These are phyloP conservation scores for Penicillium sp. DNA, from an alignment of 2,329 filamentous ascomycete genomes.

Conservation along the genomic window DNA sequence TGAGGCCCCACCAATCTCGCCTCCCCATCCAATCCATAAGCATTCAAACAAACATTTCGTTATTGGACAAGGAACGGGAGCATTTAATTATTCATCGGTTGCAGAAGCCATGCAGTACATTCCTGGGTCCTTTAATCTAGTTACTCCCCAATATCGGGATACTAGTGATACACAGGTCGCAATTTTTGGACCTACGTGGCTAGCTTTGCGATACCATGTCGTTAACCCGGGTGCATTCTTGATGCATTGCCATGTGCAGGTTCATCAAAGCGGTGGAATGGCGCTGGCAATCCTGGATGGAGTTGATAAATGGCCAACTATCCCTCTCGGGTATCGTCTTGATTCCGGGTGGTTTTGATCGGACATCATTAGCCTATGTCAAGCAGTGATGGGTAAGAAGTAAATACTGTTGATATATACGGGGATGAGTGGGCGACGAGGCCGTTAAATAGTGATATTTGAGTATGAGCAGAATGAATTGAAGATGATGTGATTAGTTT, in stretches of 20 bases:
- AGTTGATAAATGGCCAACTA: conserved; percentile 48
- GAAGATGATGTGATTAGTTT: not conserved
- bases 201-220: conserved; percentile 53
- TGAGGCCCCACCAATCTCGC: conserved; percentile 47
- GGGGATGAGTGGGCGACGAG: no score
- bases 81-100: conserved; percentile 58
- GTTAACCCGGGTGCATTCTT: conserved; percentile 55
- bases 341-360: conserved; percentile 19
- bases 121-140: conserved; percentile 62
- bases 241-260: conserved; percentile 58
- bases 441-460: no score
- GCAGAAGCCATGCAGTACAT: conserved; percentile 56
- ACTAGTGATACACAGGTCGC: conserved; percentile 47
- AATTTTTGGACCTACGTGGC: conserved; percentile 41
- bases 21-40: conserved; percentile 67
- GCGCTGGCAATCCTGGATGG: conserved; percentile 55
- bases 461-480: no score
- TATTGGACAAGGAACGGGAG: conserved; percentile 57
- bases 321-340: conserved; percentile 20
- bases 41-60: conserved; percentile 66
- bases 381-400: not conserved
- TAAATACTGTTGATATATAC: not conserved
- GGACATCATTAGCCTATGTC: no score
- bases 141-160: conserved; percentile 60
- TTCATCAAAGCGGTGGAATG: conserved; percentile 57